Evolutionary conservation across 1,284 basidiomycete species (phyloP).

Genomic region (Phellinidium pouzarii): DNA sequence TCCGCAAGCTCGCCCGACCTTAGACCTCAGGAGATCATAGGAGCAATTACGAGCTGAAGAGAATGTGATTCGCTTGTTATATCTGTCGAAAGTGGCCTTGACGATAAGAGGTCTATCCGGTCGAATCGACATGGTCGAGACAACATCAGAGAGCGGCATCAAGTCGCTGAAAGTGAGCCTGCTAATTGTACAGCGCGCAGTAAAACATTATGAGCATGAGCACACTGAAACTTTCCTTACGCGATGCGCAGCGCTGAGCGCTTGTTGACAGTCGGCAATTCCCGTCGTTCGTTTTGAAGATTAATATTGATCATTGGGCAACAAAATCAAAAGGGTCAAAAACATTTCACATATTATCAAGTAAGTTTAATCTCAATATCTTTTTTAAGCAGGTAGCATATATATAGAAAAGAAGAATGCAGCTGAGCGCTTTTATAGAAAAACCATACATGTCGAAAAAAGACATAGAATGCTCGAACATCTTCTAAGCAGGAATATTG

Average conservation of each 20-base stretch:
- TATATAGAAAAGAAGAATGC: no score
- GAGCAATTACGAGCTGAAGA: conserved; percentile 70
- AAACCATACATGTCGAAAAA: no score
- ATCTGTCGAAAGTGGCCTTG: conserved; percentile 72
- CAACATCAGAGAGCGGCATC: conserved; percentile 16
- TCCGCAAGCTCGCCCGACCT: conserved; percentile 39
- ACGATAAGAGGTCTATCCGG: conserved; percentile 67
- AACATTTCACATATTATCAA: no score
- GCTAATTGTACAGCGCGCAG: neutral
- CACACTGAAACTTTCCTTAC: neutral
- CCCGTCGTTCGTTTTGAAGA: no score
- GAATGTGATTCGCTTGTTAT: conserved; percentile 71
- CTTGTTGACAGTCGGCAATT: no score
- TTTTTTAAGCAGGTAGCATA: no score
- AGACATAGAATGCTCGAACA: no score
- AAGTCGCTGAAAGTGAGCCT: neutral
- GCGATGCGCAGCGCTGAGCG: neutral
- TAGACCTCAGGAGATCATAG: conserved; percentile 60
- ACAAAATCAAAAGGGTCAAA: no score
- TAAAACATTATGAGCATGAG: neutral
- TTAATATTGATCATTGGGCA: no score
- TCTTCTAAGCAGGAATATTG: no score
- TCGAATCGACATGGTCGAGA: conserved; percentile 22
- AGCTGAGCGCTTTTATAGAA: no score
- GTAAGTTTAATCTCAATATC: no score